Conservation (phyloP, 768 basidiomycete species). For the Lactarius psammicola region DNA sequence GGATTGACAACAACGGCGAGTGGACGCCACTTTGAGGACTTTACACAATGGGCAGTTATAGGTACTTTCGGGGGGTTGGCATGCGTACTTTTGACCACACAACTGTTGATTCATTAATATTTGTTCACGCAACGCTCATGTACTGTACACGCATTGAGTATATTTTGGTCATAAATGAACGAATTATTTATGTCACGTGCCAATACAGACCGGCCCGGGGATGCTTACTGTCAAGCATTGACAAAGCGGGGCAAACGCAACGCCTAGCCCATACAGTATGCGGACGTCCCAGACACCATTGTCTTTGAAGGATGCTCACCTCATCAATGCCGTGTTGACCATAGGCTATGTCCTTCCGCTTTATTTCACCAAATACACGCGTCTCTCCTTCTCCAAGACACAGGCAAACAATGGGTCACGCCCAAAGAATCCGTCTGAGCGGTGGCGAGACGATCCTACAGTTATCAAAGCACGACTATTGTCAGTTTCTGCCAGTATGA, state of each 20-base stretch:
- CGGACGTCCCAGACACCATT: conserved; percentile 26
- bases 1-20: conserved; percentile 45
- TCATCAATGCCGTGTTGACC: conserved; percentile 58
- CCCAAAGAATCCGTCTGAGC: conserved; percentile 42
- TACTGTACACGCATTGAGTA: background rate
- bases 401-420: conserved; percentile 28
- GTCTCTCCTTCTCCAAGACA: conserved; percentile 50
- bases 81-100: conserved; percentile 57
- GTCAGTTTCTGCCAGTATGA: conserved; percentile 64
- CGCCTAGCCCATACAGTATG: background rate
- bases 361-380: conserved; percentile 67
- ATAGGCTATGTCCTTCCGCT: conserved; percentile 78
- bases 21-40: conserved; percentile 51
- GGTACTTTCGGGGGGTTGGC: conserved; percentile 62
- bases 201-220: background rate
- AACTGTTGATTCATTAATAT: conserved; percentile 31
- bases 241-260: too few relatives aligned
- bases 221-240: too few relatives aligned
- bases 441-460: conserved; percentile 78
- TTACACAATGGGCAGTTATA: conserved; percentile 61
- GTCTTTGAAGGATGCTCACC: conserved; percentile 42
- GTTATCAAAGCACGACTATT: conserved; percentile 79
- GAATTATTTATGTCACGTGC: background rate
- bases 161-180: background rate
- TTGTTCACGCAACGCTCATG: background rate